These are phyloP conservation scores for Kokia cookei DNA, from an alignment of 441 rosid species.

Conservation along the genomic window DNA sequence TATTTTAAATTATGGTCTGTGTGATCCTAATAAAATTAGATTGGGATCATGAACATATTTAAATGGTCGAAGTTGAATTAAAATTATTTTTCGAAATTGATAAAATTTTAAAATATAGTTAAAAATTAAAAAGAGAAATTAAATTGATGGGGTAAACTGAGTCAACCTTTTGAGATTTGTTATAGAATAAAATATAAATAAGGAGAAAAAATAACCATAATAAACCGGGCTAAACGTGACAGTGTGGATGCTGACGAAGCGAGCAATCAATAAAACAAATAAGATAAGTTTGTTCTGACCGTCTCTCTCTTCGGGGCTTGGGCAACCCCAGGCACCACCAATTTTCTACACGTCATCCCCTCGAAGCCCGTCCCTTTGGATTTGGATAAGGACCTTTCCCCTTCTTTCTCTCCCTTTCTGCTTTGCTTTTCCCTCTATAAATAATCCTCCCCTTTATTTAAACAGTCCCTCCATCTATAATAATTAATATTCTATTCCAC, in stretches of 20 bases:
- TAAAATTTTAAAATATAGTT: not conserved
- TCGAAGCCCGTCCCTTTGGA: not conserved
- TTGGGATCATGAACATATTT: too few species aligned
- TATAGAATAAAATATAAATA: too few species aligned
- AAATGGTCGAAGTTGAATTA: too few species aligned
- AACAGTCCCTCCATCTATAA: not conserved
- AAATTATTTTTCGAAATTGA: too few species aligned
- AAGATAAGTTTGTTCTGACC: not conserved
- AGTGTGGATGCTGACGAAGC: not conserved
- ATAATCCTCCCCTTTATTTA: not conserved
- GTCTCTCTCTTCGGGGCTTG: not conserved
- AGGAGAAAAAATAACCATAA: not conserved
- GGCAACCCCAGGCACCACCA: not conserved
- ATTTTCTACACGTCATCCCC: not conserved
- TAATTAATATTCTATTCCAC: not conserved
- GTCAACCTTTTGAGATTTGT: not conserved
- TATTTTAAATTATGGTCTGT: too few species aligned
- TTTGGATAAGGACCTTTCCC: not conserved
- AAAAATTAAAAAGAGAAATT: not conserved
- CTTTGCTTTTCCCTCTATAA: not conserved
- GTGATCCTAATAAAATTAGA: too few species aligned
- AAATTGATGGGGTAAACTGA: not conserved
- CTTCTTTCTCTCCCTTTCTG: too few species aligned
- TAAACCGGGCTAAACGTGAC: too few species aligned
- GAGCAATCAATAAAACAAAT: not conserved